These are phyloP conservation scores for Sphaerostilbella broomeana DNA, from an alignment of 2,329 filamentous ascomycete species.

Conservation along the genomic window DNA sequence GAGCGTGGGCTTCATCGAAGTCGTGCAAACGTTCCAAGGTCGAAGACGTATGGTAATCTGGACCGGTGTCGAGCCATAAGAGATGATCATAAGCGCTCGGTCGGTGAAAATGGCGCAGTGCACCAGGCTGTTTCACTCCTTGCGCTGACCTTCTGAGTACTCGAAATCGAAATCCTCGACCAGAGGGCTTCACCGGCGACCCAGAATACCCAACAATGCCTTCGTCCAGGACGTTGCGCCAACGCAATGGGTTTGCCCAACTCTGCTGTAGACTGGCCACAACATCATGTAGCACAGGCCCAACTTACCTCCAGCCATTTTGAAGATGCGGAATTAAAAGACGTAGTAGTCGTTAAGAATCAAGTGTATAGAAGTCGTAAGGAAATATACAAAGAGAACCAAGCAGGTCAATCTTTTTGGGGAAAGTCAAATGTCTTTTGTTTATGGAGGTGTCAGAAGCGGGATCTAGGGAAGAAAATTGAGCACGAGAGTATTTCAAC, in stretches of 20 bases:
- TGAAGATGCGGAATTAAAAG: slow-evolving; percentile 23
- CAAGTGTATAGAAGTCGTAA: slow-evolving; percentile 9
- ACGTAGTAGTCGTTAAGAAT: slow-evolving; percentile 12
- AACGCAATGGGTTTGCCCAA: slow-evolving; percentile 18
- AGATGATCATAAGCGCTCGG: neutral
- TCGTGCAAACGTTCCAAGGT: neutral
- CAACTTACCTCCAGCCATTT: slow-evolving; percentile 42
- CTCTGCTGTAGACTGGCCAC: slow-evolving; percentile 4
- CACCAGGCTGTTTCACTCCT: neutral
- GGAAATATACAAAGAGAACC: slow-evolving; percentile 12
- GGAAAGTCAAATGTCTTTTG: no score
- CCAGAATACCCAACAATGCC: slow-evolving; percentile 1
- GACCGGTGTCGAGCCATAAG: slow-evolving; percentile 19
- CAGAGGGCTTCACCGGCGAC: neutral
- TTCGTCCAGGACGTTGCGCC: slow-evolving; percentile 8
- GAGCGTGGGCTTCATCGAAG: neutral
- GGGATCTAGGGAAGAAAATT: slow-evolving; percentile 16
- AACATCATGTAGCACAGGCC: neutral
- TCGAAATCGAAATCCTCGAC: neutral
- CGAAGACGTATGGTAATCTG: slow-evolving; percentile 16
- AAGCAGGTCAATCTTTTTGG: slow-evolving; percentile 12
- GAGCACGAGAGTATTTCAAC: slow-evolving; percentile 14
- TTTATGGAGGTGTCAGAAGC: no score
- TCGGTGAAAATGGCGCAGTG: slow-evolving; percentile 16
- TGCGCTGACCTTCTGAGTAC: neutral